Percentiles rank a stretch among this genome's conserved stretches.
These are phyloP conservation scores for Aechmea fasciata DNA, from an alignment of 176 grass and related monocot genomes.

Conservation along the genomic window DNA sequence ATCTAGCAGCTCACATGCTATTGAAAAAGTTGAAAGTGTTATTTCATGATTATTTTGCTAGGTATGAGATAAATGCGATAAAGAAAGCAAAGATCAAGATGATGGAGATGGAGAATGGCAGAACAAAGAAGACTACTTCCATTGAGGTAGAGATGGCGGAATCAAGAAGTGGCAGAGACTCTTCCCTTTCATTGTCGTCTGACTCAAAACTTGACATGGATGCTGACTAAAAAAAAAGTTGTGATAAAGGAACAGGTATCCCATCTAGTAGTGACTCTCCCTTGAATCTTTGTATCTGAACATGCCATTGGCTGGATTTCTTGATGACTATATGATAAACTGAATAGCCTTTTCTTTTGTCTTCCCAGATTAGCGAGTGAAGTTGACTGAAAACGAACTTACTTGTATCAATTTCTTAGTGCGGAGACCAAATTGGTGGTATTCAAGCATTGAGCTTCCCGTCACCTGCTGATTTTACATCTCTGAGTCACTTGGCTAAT, in stretches of 20 bases:
- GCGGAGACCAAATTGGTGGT: too few species aligned
- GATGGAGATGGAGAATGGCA: slow-evolving; percentile 43
- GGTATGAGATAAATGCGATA: slow-evolving; percentile 68
- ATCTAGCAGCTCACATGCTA: background rate
- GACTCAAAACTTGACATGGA: slow-evolving; percentile 26
- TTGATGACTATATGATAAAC: too few species aligned
- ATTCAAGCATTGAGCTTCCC: too few species aligned
- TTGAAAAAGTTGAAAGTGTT: background rate
- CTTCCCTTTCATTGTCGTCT: slow-evolving; percentile 16
- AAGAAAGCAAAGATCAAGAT: slow-evolving; percentile 57
- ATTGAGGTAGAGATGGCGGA: slow-evolving; percentile 94
- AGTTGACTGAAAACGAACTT: too few species aligned
- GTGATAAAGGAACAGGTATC: background rate
- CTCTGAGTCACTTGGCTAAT: too few species aligned
- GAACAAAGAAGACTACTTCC: slow-evolving; percentile 27
- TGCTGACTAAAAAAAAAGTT: background rate
- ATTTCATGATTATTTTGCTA: slow-evolving; percentile 32
- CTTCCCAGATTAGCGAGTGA: too few species aligned
- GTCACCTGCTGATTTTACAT: too few species aligned
- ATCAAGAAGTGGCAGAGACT: slow-evolving; percentile 32
- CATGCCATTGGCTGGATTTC: too few species aligned
- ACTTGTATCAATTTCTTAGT: too few species aligned
- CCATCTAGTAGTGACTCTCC: background rate
- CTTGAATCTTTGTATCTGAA: background rate
- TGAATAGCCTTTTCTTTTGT: too few species aligned